Evolutionary conservation across 345 rosid genomes (phyloP).

Genomic region (Pseudoturritis turrita): DNA sequence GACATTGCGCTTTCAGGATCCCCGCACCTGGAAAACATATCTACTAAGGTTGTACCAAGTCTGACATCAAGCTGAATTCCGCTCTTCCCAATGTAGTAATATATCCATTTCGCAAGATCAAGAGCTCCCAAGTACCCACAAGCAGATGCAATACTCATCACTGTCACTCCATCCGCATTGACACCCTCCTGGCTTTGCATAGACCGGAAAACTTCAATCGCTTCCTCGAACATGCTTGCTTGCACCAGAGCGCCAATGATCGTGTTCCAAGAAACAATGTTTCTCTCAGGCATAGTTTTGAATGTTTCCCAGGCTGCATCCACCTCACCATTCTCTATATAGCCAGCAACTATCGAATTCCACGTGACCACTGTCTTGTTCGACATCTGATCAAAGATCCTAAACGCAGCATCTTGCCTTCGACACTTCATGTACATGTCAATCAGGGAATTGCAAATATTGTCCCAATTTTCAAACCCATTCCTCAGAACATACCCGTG

Average conservation of each 20-base stretch:
- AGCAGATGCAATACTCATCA: conserved; percentile 57
- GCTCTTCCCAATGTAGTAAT: conserved; percentile 37
- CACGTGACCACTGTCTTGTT: conserved; percentile 57
- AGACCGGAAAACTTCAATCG: conserved; percentile 44
- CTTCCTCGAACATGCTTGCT: conserved; percentile 60
- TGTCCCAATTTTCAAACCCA: conserved; percentile 49
- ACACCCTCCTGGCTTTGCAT: conserved; percentile 51
- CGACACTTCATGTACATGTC: conserved; percentile 70
- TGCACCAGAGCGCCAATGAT: conserved; percentile 49
- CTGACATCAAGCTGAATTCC: conserved; percentile 43
- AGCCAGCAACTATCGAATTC: conserved; percentile 56
- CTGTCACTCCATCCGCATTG: conserved; percentile 47
- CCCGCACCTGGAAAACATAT: conserved; percentile 71
- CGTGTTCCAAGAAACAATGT: conserved; percentile 60
- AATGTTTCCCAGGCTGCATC: conserved; percentile 50
- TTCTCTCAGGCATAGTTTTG: conserved; percentile 52
- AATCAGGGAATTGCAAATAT: conserved; percentile 44
- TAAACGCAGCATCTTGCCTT: conserved; percentile 40
- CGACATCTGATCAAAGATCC: conserved; percentile 41
- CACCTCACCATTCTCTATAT: conserved; percentile 42
- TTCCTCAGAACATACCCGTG: conserved; percentile 57
- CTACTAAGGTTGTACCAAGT: conserved; percentile 52
- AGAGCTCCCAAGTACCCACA: conserved; percentile 59
- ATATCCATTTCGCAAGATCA: conserved; percentile 60
- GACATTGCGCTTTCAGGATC: conserved; percentile 52